phyloP scores from a whole-genome alignment of 169 alveolate species.

The Plasmodium falciparum region DNA sequence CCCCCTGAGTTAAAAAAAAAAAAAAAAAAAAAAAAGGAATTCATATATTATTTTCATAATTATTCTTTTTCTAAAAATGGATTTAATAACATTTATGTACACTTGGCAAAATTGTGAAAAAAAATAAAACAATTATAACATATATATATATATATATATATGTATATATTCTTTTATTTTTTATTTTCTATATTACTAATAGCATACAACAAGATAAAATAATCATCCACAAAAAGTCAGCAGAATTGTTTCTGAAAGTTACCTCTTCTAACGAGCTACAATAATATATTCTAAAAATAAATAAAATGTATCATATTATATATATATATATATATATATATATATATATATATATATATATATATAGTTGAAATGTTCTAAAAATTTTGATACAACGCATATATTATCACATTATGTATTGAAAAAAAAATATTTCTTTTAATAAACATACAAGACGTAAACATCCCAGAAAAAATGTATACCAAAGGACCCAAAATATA shows the following conservation, averaged over 20 bases:
- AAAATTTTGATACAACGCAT: too few relatives aligned
- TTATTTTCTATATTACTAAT: constrained; percentile 63
- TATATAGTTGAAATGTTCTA: constrained; percentile 11
- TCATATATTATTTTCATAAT: background rate
- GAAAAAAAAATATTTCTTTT: too few relatives aligned
- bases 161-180: background rate
- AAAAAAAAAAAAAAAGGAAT: background rate
- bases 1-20: constrained; percentile 41
- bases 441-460: constrained; percentile 86
- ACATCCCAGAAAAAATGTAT: constrained; percentile 93
- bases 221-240: constrained; percentile 91
- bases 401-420: too few relatives aligned
- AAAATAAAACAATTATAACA: too few relatives aligned
- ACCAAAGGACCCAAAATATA: constrained; percentile 93
- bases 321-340: constrained; percentile 67
- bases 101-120: too few relatives aligned
- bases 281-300: constrained; percentile 80
- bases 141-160: too few relatives aligned
- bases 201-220: constrained; percentile 85
- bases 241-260: constrained; percentile 87
- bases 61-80: constrained; percentile 8
- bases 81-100: too few relatives aligned
- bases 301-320: background rate
- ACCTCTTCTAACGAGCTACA: constrained; percentile 87
- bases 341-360: constrained; percentile 59